Base-by-base conservation (phyloP, 2,329 filamentous ascomycete genomes). In the Huntiella omanensis region DNA sequence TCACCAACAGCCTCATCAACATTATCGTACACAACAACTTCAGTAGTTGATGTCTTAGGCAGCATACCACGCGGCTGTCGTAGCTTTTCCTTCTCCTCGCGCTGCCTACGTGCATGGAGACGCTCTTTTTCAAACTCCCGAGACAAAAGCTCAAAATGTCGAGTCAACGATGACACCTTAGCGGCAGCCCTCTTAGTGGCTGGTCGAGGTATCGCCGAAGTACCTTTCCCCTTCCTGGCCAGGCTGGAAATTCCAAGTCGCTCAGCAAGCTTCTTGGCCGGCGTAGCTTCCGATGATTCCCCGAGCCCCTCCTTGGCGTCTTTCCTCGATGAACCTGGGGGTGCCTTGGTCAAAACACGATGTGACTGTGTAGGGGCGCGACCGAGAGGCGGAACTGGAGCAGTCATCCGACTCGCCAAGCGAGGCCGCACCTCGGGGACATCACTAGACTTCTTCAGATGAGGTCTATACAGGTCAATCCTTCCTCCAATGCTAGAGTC, bases 71-170 rank as follows among this genome's bases (percentile, higher is more conserved):
- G 75, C 11, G 84, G 83, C 58, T 73, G 69, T 38, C 70, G 67
- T 16, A 75, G 71, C 7, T 42, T 38, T 57, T 81, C 77, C 56
- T 79, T 85, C 40, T 83, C 82, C 19, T 84, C 83, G 49, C 84
- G 70, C 58, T 86, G 81, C 55, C 80, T 80, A 53, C 83, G 76
- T 59, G 96, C 88, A 42, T 83, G 80, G 53, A 92, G 74, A 39
- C 91, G 75, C 62, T 98, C 88, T 55, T 88, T 93, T 57, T 95
- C 86, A 54, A 98, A 98, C 57, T 98, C 92, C 17, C 87, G 80
- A 54, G 86, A 95, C 48, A 98, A 69, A 59, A 96, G 87, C 60
- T 98, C 92, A 57, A 98, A 96, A 59, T 96, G 91, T 54, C 84
- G 84, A 13, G 91, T 85, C 43, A 98, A 69, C n/a, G 80, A 86